These are phyloP conservation scores for Sporobolus alterniflorus DNA, from an alignment of 202 grass and related monocot genomes.

Conservation along the genomic window DNA sequence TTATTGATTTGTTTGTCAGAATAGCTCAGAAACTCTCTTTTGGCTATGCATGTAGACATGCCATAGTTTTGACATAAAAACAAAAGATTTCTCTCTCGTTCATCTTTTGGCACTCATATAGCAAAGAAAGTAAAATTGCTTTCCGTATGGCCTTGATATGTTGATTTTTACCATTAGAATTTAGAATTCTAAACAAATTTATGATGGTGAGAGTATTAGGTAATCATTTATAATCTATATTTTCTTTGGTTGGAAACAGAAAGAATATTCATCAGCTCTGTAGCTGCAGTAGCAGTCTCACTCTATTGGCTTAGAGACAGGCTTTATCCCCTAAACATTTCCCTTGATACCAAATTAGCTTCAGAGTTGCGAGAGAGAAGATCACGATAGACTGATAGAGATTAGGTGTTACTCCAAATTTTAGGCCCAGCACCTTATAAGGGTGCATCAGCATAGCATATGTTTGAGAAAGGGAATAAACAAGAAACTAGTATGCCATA, in stretches of 20 bases:
- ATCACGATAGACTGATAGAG: neutral
- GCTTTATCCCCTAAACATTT: neutral
- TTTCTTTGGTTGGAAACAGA: neutral
- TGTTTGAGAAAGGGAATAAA: neutral
- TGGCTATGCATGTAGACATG: neutral
- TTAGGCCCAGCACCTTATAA: neutral
- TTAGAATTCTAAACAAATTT: constrained; percentile 25
- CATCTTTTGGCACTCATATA: neutral
- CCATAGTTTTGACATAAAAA: constrained; percentile 13
- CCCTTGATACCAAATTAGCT: neutral
- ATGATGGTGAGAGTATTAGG: neutral
- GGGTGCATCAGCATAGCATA: neutral
- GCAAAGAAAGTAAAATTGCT: constrained; percentile 15
- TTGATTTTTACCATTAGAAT: constrained; percentile 1
- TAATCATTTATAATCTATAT: neutral
- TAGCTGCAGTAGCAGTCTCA: neutral
- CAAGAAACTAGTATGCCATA: neutral
- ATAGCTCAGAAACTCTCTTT: constrained; percentile 19
- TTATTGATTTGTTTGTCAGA: constrained; percentile 8
- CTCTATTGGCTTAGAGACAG: neutral
- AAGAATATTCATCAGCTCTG: neutral
- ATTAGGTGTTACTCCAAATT: neutral
- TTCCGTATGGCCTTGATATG: neutral
- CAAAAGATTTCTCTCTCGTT: neutral
- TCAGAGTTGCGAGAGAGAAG: neutral